A percentile compares a stretch with the other conserved stretches of the same genome.
Conservation (phyloP, 306 rosid species). For the Medicago truncatula region MtrunA17r5.0-ANR NC_053045.1:62014501-62015000, state of each 20-base stretch:
- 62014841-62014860: no score
- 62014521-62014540: conserved; percentile 2
- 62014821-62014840: conserved; percentile 4
- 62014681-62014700: not conserved
- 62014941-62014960: no score
- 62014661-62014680: not conserved
- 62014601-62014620: not conserved
- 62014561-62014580: conserved; percentile 35
- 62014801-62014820: conserved; percentile 12
- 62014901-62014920: no score
- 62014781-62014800: conserved; percentile 12
- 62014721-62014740: not conserved
- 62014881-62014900: no score
- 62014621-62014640: not conserved
- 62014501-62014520: not conserved
- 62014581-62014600: not conserved
- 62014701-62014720: not conserved
- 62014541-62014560: conserved; percentile 26
- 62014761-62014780: not conserved
- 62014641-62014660: not conserved
- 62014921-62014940: no score
- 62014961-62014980: no score
- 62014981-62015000: no score
- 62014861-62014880: not conserved
- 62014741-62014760: conserved; percentile 13